phyloP scores from a whole-genome alignment of 257 asterid species.

The Sherardia arvensis region DNA sequence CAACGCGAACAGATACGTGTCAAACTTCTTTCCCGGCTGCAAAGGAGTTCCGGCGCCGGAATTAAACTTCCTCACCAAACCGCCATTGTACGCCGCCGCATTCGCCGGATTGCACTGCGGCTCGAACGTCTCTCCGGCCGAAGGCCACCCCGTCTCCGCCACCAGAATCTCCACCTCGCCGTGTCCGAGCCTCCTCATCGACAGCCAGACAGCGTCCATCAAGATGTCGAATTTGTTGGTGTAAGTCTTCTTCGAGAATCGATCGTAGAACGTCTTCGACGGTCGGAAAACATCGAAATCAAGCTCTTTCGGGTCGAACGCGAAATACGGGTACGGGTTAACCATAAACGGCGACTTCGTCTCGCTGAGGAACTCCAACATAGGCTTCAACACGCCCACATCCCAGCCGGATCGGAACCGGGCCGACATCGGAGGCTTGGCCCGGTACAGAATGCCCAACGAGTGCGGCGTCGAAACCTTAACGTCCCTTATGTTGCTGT shows the following conservation, averaged over 20 bases:
- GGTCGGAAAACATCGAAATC: slow-evolving; percentile 39
- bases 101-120: slow-evolving; percentile 55
- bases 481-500: slow-evolving; percentile 26
- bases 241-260: slow-evolving; percentile 31
- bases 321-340: slow-evolving; percentile 88
- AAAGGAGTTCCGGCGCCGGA: slow-evolving; percentile 70
- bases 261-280: slow-evolving; percentile 26
- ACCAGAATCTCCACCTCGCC: slow-evolving; percentile 61
- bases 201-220: slow-evolving; percentile 51
- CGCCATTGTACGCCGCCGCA: slow-evolving; percentile 68
- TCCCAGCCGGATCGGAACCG: slow-evolving; percentile 83
- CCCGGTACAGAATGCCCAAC: slow-evolving; percentile 45
- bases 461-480: slow-evolving; percentile 80
- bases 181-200: slow-evolving; percentile 68
- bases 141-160: slow-evolving; percentile 93
- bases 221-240: slow-evolving; percentile 67
- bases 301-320: slow-evolving; percentile 37
- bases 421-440: slow-evolving; percentile 66
- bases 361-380: slow-evolving; percentile 52
- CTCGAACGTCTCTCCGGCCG: slow-evolving; percentile 52
- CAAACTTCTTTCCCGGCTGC: slow-evolving; percentile 61
- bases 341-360: slow-evolving; percentile 76
- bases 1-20: slow-evolving; percentile 49
- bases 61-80: slow-evolving; percentile 35
- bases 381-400: slow-evolving; percentile 46